phyloP scores from a whole-genome alignment of 1,284 basidiomycete genomes.

The Fomitopsis palustris region DNA sequence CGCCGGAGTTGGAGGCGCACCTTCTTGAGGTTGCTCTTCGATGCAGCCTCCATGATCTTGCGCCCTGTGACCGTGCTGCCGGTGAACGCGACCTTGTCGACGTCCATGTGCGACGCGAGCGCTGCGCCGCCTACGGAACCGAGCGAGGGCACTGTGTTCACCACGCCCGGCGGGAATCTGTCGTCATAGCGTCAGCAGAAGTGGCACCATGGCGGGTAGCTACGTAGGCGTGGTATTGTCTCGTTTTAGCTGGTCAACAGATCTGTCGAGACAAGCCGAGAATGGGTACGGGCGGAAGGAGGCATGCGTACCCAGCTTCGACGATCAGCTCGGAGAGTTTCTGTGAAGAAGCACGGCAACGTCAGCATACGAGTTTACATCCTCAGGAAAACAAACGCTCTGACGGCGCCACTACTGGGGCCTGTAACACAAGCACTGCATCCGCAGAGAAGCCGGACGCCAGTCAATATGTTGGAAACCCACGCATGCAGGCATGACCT shows the following conservation, averaged over 20 bases:
- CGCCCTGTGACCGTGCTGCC: slow-evolving; percentile 88
- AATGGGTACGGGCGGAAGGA: neutral
- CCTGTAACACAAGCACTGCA: neutral
- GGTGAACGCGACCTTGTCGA: slow-evolving; percentile 85
- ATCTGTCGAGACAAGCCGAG: neutral
- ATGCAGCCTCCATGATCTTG: slow-evolving; percentile 88
- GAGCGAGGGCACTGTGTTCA: slow-evolving; percentile 85
- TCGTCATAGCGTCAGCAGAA: neutral
- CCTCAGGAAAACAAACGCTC: slow-evolving; percentile 53
- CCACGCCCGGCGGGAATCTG: slow-evolving; percentile 90
- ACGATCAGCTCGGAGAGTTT: slow-evolving; percentile 77
- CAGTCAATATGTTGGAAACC: neutral
- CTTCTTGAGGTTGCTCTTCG: slow-evolving; percentile 92
- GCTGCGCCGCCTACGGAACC: slow-evolving; percentile 85
- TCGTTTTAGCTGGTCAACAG: neutral
- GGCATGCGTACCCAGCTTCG: slow-evolving; percentile 20
- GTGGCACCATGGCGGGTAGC: slow-evolving; percentile 10
- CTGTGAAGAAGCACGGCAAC: slow-evolving; percentile 31
- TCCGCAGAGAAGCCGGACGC: neutral
- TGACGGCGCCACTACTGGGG: slow-evolving; percentile 38
- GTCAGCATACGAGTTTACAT: neutral
- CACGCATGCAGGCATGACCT: neutral
- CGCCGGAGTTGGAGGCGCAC: slow-evolving; percentile 27
- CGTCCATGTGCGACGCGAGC: slow-evolving; percentile 70
- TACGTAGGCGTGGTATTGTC: neutral